These are phyloP conservation scores for Ceratocystis cacaofunesta DNA, from an alignment of 2,329 filamentous ascomycete species.

Conservation along the genomic window DNA sequence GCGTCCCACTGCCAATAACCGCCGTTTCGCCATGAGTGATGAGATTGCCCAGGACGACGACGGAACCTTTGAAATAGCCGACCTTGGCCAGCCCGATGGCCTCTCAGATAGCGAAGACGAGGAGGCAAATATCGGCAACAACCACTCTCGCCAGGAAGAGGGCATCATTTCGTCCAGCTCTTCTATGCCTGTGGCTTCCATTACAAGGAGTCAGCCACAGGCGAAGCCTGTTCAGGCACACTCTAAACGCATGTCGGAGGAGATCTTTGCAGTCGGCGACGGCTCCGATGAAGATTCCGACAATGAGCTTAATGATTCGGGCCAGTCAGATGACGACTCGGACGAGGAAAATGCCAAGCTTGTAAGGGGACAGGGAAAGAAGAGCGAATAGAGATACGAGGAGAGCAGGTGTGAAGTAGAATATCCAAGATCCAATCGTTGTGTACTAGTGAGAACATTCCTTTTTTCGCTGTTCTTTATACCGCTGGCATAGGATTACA, in stretches of 20 bases:
- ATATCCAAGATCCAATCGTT: background rate
- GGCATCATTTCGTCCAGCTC: slow-evolving; percentile 12
- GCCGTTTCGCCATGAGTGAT: slow-evolving; percentile 96
- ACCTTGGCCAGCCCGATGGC: slow-evolving; percentile 62
- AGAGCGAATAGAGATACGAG: slow-evolving; percentile 4
- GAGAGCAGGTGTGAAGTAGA: background rate
- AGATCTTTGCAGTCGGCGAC: slow-evolving; percentile 88
- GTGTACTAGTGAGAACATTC: background rate
- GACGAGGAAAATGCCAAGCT: slow-evolving; percentile 44
- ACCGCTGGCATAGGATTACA: too few species aligned
- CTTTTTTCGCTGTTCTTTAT: background rate
- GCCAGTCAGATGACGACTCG: slow-evolving; percentile 18
- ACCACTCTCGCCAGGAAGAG: slow-evolving; percentile 9
- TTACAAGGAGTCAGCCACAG: slow-evolving; percentile 15
- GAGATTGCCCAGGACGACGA: slow-evolving; percentile 98
- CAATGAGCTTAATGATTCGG: background rate
- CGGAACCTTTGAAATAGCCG: slow-evolving; percentile 84
- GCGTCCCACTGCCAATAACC: slow-evolving; percentile 92
- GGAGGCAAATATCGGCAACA: slow-evolving; percentile 24
- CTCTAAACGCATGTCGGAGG: slow-evolving; percentile 52
- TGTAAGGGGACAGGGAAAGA: slow-evolving; percentile 29
- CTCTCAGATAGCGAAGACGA: slow-evolving; percentile 42
- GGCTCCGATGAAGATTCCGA: slow-evolving; percentile 13
- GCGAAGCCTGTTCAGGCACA: slow-evolving; percentile 19
- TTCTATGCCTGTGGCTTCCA: slow-evolving; percentile 8